Base-by-base conservation (phyloP, 768 basidiomycete genomes). In the Pholiota molesta region DNA sequence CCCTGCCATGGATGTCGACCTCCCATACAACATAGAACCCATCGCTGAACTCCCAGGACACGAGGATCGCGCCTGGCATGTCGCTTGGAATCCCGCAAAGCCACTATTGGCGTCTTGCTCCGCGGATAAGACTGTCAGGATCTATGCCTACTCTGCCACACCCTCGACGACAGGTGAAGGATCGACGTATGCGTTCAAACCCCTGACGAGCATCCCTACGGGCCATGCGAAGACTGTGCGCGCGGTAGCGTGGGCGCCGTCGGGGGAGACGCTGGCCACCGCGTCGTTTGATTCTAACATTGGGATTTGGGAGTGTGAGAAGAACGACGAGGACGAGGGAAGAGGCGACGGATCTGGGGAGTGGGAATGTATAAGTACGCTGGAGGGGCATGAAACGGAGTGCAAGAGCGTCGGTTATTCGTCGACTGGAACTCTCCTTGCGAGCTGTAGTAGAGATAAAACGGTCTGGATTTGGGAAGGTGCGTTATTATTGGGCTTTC, bases 391-490 rank as follows among this genome's bases (percentile, higher is more conserved):
- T 71, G 97, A 98, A 72, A 95, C 89, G 10, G 97, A 99, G 73
- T 98, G 96, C 79, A 99, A 99, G 78, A 83, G 89, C 59, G 91
- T 96, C 0, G 91, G 87, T 3, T 98, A 90, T 75, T 94, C 91
- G 11, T 78, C 78, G 37, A 85, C 87, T n/a, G 89, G 89, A 0
- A 88, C 83, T 2, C 75, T 97, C 26, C 79, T 99, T n/a, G 97
- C 97, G 9, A 95, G 91, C 63, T 98, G 96, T 71, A 92, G 92
- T 66, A 81, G 97, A 62, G 97, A 99, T 77, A 99, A 99, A 79
- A 94, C 94, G 5, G 95, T 99, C 0, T 99, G 97, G 97, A 85
- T 99, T 37, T 99, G 97, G 97, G 97, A 98, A 83, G 94, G 96
- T 91, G 68, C 55, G 72, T 63, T 9, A 31, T 31, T 31, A 9